A percentile compares a stretch with the other conserved stretches of the same genome.
phyloP scores from a whole-genome alignment of 2,329 filamentous ascomycete species.

The Hypocreales sp. region DNA sequence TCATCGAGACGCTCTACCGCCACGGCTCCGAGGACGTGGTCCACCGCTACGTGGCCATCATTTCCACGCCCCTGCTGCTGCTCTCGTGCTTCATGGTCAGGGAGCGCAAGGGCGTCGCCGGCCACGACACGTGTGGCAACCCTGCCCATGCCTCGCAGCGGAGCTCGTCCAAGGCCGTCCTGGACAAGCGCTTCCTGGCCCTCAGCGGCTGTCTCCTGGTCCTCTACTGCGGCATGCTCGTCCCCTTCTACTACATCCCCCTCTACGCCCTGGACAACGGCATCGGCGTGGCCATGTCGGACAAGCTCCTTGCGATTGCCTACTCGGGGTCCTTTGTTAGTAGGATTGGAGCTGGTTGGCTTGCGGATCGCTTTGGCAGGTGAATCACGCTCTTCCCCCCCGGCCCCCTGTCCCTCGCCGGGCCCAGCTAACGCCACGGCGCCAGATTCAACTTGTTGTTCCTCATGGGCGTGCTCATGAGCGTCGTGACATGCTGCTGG shows the following conservation, averaged over 20 bases:
- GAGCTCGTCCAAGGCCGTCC: constrained; percentile 12
- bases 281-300: constrained; percentile 32
- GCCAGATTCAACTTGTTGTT: constrained; percentile 25
- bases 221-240: constrained; percentile 12
- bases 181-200: constrained; percentile 8
- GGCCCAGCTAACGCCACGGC: no score
- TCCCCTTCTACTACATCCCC: constrained; percentile 20
- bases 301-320: constrained; percentile 46
- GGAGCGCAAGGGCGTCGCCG: constrained; percentile 7
- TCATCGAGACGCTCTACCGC: constrained; percentile 7
- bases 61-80: constrained; percentile 11
- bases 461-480: constrained; percentile 7
- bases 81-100: constrained; percentile 13
- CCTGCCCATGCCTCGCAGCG: constrained; percentile 3
- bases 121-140: constrained; percentile 5
- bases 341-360: constrained; percentile 32
- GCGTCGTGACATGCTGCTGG: constrained; percentile 16
- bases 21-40: constrained; percentile 4
- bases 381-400: constrained; percentile 1
- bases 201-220: constrained; percentile 10
- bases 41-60: constrained; percentile 7
- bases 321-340: constrained; percentile 41
- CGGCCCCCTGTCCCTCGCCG: no score
- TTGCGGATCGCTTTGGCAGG: constrained; percentile 34
- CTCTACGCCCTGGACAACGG: constrained; percentile 32